A percentile compares a stretch with the other conserved stretches of the same genome.
phyloP scores from a whole-genome alignment of 768 basidiomycete species.

The Omphalotus guepiniiformis region DNA sequence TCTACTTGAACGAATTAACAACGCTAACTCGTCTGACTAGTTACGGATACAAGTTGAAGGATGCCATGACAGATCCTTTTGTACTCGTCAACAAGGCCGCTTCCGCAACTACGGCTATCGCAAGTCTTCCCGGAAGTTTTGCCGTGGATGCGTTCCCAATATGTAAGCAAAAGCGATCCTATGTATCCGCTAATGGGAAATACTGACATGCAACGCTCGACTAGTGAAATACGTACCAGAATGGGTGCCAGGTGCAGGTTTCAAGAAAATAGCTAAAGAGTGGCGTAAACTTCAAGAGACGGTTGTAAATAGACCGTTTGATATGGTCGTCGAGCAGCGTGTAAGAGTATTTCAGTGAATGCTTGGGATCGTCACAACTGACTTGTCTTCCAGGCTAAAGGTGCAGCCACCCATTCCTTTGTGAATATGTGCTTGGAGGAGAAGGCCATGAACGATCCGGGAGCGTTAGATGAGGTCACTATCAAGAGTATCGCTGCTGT shows the following conservation, averaged over 20 bases:
- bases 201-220: conserved; percentile 29
- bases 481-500: conserved; percentile 6
- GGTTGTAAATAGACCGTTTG: not conserved
- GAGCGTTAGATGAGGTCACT: not conserved
- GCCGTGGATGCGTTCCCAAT: not conserved
- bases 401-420: conserved; percentile 1
- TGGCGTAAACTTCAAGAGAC: not conserved
- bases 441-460: not conserved
- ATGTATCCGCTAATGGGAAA: too few species aligned
- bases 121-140: not conserved
- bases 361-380: too few species aligned
- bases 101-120: not conserved
- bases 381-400: not conserved
- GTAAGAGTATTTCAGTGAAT: not conserved
- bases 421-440: not conserved
- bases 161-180: too few species aligned
- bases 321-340: not conserved
- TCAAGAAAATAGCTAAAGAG: not conserved
- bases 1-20: too few species aligned
- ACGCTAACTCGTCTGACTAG: too few species aligned
- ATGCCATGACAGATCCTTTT: not conserved
- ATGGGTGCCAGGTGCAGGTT: conserved; percentile 6
- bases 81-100: not conserved
- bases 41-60: not conserved
- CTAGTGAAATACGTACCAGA: not conserved